phyloP scores from a whole-genome alignment of 106 monocot genomes.

The Platanthera zijinensis region DNA sequence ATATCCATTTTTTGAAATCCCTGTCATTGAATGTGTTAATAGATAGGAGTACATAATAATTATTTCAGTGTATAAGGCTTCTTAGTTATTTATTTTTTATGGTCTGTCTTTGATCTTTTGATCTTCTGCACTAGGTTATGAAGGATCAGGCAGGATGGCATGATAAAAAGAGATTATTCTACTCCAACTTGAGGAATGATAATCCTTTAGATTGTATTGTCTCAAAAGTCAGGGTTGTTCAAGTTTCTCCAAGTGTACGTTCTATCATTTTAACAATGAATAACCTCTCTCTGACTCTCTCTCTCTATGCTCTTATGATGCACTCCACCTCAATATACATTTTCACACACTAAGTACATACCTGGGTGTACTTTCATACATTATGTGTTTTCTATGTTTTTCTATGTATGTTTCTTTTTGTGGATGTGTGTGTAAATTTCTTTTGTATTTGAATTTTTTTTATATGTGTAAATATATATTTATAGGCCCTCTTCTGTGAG shows the following conservation, averaged over 20 bases:
- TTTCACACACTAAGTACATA: not conserved
- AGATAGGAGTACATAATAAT: not conserved
- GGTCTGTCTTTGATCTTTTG: conserved; percentile 1
- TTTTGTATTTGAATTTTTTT: not conserved
- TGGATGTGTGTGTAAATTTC: not conserved
- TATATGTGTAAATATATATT: not conserved
- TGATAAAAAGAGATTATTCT: conserved; percentile 68
- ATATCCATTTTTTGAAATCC: not conserved
- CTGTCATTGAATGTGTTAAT: not conserved
- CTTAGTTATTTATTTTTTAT: conserved; percentile 8
- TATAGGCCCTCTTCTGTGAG: not conserved
- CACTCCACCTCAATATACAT: not conserved
- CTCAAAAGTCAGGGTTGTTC: conserved; percentile 55
- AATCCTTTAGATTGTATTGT: conserved; percentile 77
- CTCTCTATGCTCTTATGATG: not conserved
- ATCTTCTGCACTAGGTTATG: conserved; percentile 46
- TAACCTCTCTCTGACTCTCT: not conserved
- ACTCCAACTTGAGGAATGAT: conserved; percentile 72
- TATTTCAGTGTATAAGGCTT: not conserved
- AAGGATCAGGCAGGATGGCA: conserved; percentile 48
- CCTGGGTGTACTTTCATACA: not conserved
- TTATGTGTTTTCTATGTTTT: conserved; percentile 1
- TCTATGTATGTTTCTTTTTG: not conserved
- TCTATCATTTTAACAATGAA: conserved; percentile 3
- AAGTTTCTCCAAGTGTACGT: conserved; percentile 48